These are phyloP conservation scores for Neodidymelliopsis sp. DNA, from an alignment of 2,329 filamentous ascomycete species.

Conservation along the genomic window DNA sequence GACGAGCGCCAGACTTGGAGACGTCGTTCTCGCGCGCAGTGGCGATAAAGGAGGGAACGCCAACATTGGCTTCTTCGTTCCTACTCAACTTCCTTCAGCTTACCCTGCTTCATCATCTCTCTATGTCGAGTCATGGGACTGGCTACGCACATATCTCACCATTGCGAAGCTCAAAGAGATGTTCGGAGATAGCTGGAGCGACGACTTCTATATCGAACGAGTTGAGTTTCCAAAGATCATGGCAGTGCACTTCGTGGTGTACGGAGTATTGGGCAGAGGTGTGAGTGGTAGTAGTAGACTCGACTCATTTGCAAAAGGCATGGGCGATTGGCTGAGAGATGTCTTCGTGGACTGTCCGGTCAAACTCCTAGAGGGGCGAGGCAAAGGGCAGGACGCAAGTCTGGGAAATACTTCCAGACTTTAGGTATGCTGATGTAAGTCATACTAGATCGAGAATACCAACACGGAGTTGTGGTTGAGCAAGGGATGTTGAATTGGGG, in stretches of 20 bases:
- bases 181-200: slow-evolving; percentile 37
- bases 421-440: background rate
- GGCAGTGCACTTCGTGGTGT: slow-evolving; percentile 49
- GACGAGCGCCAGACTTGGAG: slow-evolving; percentile 45
- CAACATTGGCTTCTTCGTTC: slow-evolving; percentile 50
- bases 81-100: slow-evolving; percentile 37
- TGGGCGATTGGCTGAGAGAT: slow-evolving; percentile 60
- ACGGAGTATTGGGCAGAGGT: slow-evolving; percentile 48
- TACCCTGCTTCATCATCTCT: slow-evolving; percentile 30
- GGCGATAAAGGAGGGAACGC: slow-evolving; percentile 48
- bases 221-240: slow-evolving; percentile 43
- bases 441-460: too few relatives aligned
- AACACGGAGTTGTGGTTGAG: background rate
- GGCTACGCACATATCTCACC: slow-evolving; percentile 41
- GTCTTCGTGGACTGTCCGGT: slow-evolving; percentile 53
- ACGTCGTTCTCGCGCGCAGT: slow-evolving; percentile 54
- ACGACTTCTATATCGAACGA: slow-evolving; percentile 34
- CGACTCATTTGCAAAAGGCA: slow-evolving; percentile 62
- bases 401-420: background rate
- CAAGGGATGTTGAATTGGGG: background rate
- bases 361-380: slow-evolving; percentile 33
- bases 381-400: slow-evolving; percentile 4
- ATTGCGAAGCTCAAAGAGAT: slow-evolving; percentile 36
- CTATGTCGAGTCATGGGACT: slow-evolving; percentile 41
- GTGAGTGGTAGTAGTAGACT: slow-evolving; percentile 58